Conservation (phyloP, 2,329 filamentous ascomycete genomes). For the Neopestalotiopsis sp. region DNA sequence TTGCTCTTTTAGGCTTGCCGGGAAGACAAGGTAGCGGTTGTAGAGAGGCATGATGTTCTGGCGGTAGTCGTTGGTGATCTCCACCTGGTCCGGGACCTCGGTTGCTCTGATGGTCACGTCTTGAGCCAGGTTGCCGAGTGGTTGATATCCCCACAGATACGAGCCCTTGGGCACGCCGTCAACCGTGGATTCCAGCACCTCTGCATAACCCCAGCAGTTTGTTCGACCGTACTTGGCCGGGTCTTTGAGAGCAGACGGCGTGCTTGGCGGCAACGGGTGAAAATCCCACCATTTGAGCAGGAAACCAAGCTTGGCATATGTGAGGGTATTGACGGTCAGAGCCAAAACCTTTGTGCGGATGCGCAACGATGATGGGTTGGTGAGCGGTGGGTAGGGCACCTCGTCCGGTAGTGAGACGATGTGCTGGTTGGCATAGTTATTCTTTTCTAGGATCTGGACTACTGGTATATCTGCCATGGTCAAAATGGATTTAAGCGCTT, state of each 20-base stretch:
- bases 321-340: slow-evolving; percentile 41
- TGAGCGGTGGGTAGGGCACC: slow-evolving; percentile 30
- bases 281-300: slow-evolving; percentile 45
- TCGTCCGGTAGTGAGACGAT: slow-evolving; percentile 30
- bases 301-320: slow-evolving; percentile 36
- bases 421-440: slow-evolving; percentile 34
- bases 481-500: no score
- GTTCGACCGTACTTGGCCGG: slow-evolving; percentile 47
- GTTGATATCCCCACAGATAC: slow-evolving; percentile 48
- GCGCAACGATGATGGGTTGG: slow-evolving; percentile 33
- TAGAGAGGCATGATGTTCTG: slow-evolving; percentile 46
- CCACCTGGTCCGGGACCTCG: slow-evolving; percentile 35
- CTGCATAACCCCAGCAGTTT: slow-evolving; percentile 53
- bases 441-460: slow-evolving; percentile 36
- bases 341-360: slow-evolving; percentile 33
- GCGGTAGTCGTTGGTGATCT: slow-evolving; percentile 43
- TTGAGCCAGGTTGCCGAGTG: slow-evolving; percentile 42
- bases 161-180: slow-evolving; percentile 37
- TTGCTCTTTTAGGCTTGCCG: slow-evolving; percentile 22
- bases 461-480: slow-evolving; percentile 33
- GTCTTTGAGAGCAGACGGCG: slow-evolving; percentile 41
- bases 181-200: slow-evolving; percentile 46
- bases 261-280: slow-evolving; percentile 44
- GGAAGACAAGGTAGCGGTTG: slow-evolving; percentile 43
- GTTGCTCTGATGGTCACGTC: slow-evolving; percentile 41